Evolutionary conservation across 2,329 filamentous ascomycete genomes (phyloP).

Genomic region (Phoma sp.): DNA sequence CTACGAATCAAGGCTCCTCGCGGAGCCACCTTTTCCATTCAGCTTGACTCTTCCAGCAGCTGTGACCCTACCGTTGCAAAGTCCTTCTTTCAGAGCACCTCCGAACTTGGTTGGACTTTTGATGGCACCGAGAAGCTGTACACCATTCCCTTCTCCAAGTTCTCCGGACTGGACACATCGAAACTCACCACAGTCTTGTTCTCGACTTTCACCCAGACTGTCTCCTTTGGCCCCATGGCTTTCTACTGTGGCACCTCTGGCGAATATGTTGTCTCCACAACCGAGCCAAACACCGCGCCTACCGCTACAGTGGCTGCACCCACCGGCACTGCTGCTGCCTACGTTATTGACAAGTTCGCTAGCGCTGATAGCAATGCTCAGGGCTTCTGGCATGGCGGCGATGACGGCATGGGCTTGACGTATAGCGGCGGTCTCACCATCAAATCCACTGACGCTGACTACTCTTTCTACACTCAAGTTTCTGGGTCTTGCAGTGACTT

Average conservation of each 20-base stretch:
- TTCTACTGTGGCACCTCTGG: slow-evolving; percentile 63
- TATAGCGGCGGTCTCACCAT: slow-evolving; percentile 62
- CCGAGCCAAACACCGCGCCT: slow-evolving; percentile 50
- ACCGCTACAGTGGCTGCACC: slow-evolving; percentile 59
- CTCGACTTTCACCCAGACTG: slow-evolving; percentile 52
- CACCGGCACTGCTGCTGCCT: slow-evolving; percentile 53
- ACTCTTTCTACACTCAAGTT: slow-evolving; percentile 66
- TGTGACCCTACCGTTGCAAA: slow-evolving; percentile 53
- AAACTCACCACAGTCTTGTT: slow-evolving; percentile 62
- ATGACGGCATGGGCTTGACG: slow-evolving; percentile 62
- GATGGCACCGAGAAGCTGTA: slow-evolving; percentile 66
- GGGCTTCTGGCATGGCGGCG: slow-evolving; percentile 69
- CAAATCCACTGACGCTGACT: slow-evolving; percentile 64
- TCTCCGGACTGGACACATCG: slow-evolving; percentile 56
- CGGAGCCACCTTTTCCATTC: slow-evolving; percentile 59
- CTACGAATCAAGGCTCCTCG: slow-evolving; percentile 61
- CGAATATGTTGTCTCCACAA: slow-evolving; percentile 57
- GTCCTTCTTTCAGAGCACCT: slow-evolving; percentile 49
- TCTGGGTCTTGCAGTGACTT: slow-evolving; percentile 63
- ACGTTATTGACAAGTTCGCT: slow-evolving; percentile 68
- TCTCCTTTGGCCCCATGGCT: slow-evolving; percentile 63
- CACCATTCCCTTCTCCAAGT: slow-evolving; percentile 62
- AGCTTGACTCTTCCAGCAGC: slow-evolving; percentile 56
- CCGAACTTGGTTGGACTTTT: slow-evolving; percentile 64
- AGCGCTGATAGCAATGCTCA: slow-evolving; percentile 62